Evolutionary conservation across 2,329 filamentous ascomycete species (phyloP).

Genomic region (Alternaria ethzedia): DNA sequence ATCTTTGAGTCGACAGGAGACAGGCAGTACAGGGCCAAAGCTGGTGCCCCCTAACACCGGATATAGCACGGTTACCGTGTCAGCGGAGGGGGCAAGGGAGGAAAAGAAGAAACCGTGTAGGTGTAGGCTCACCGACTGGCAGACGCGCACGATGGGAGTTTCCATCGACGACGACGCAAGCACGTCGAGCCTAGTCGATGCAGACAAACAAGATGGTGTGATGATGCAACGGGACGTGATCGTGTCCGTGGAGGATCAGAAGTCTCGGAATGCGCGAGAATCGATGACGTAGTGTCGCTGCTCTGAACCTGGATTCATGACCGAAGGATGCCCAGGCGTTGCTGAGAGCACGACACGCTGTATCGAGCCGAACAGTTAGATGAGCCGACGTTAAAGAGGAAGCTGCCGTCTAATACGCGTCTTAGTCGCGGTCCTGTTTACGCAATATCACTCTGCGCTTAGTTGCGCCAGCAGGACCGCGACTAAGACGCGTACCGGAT

Average conservation of each 20-base stretch:
- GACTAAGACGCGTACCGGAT: not conserved
- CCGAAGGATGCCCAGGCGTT: no score
- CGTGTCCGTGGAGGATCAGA: constrained; percentile 19
- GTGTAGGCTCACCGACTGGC: constrained; percentile 10
- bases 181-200: constrained; percentile 26
- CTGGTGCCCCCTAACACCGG: constrained; percentile 18
- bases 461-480: no score
- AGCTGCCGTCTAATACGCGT: no score
- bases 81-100: constrained; percentile 10
- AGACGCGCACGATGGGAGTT: constrained; percentile 16
- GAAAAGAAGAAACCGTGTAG: constrained; percentile 14
- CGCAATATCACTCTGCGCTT: no score
- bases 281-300: no score
- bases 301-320: no score
- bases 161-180: constrained; percentile 26
- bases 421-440: no score
- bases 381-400: no score
- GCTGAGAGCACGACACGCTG: no score
- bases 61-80: constrained; percentile 22
- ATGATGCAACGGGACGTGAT: constrained; percentile 25
- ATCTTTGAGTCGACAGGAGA: not conserved
- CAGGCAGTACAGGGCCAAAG: constrained; percentile 3
- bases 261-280: no score
- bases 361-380: no score
- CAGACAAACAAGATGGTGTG: constrained; percentile 17